Evolutionary conservation across 352 stramenopile genomes (phyloP).

Genomic region (Albugo candida): DNA sequence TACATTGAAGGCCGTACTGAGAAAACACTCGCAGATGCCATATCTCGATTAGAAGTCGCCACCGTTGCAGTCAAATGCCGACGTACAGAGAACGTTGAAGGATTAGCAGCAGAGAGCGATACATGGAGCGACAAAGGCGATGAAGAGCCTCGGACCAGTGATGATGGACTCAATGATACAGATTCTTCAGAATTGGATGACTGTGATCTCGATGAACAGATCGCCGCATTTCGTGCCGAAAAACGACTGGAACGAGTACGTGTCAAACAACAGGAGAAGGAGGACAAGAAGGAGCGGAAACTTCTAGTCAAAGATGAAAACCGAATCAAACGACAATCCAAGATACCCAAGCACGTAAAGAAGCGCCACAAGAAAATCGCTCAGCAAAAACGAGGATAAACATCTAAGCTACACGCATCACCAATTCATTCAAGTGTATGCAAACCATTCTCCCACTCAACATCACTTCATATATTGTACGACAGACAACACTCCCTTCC

Average conservation of each 20-base stretch:
- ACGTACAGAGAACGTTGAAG: constrained; percentile 13
- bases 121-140: constrained; percentile 25
- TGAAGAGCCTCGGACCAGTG: constrained; percentile 23
- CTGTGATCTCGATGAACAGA: constrained; percentile 26
- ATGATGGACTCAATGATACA: constrained; percentile 20
- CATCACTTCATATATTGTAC: too few relatives aligned
- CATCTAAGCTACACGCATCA: too few relatives aligned
- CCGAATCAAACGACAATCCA: constrained; percentile 85
- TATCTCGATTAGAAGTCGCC: constrained; percentile 48
- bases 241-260: constrained; percentile 49
- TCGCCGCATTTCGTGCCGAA: constrained; percentile 66
- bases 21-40: constrained; percentile 55
- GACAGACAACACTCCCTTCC: too few relatives aligned
- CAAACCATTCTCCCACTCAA: too few relatives aligned
- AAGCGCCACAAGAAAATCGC: constrained; percentile 92
- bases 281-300: constrained; percentile 88
- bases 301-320: constrained; percentile 89
- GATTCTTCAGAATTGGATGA: constrained; percentile 5
- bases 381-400: constrained; percentile 59
- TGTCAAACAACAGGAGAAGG: constrained; percentile 28
- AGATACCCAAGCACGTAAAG: constrained; percentile 99
- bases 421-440: too few relatives aligned
- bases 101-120: constrained; percentile 23
- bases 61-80: neutral
- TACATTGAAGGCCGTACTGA: constrained; percentile 77